Base-by-base conservation (phyloP, 805 yeast genomes). In the Nakazawaea wickerhamii region DNA sequence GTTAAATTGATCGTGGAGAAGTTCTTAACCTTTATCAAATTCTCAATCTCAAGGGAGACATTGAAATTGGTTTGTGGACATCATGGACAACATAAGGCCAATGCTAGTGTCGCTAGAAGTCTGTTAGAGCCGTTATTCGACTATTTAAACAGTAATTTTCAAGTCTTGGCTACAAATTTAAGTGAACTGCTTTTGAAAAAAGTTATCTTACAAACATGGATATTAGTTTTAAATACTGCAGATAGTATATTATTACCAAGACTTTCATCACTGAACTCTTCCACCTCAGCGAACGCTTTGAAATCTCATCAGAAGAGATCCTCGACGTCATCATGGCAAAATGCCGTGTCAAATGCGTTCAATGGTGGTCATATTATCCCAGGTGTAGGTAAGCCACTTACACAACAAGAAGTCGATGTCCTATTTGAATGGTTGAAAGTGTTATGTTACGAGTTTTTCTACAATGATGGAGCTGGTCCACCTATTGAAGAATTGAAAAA, bases 161-260 rank as follows among this genome's bases (percentile, higher is more conserved):
- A 71, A 41, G 79, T 82, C 1, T 61, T 87, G 31, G 88, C 87
- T 0, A 64, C 72, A 9, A 70, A 66, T 30, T 59, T 87, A 31
- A 74, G 86, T 0, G 64, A 70, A 15, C 78, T 71, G 1, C 60
- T 83, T 26, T 60, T 83, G 14, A 55, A 74, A 40, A 73, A 76
- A 48, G 85, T 86, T 0, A 83, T 87, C 84, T 54, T 81, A 1
- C 82, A 81, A 40, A 77, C 91, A 0, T 91, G 98, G 98, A 63
- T 66, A n/a, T 79, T 78, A 10, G 78, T 88, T 2, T 65, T 91
- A 6, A 61, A 67, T 2, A 70, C 79, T 19, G 84, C 91, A 1
- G 96, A 88, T 53, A 72, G 70, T 30, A 63, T 91, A 14, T 57
- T 89, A 4, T 61, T 91, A 5, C 98, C 98, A 0, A 77, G 85